Evolutionary conservation across 441 rosid genomes (phyloP), one percentile per base, ranked within the genome.

Genomic region (Adansonia madagascariensis): DNA sequence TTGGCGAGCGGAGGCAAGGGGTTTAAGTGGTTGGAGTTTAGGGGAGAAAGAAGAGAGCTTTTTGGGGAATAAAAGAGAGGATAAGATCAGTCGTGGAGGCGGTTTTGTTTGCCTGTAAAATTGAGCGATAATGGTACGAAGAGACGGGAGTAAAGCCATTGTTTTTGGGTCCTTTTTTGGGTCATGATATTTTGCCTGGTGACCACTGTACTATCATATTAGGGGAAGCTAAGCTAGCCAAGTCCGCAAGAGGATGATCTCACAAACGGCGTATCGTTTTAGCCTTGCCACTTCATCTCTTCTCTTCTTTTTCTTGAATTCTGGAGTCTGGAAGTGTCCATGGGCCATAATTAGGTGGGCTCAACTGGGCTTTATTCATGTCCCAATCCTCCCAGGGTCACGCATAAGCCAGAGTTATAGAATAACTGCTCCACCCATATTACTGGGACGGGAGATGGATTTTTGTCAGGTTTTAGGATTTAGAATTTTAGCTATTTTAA

Each of bases 91-190:
- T 20, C 17, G 67, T 2, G 73, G 46, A 70, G 60, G 57, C 1
- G 83, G 78, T 1, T 70, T 53, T 4, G 64, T 77, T 24, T 61
- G 82, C 3, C 81, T 75, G 83, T 77, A 80, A 78, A 92, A 75
- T 62, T 85, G 82, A 63, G 75, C 59, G 64, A 84, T 56, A 18
- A 84, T 61, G 53, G 82, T 75, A 61, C 88, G 93, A 64, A 89
- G 64, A 27, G 87, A 81, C 6, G 84, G 85, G 53, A 83, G 83
- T 31, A 79, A 67, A 65, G 81, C 80, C 89, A 86, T 86, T 46
- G 22, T 15, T 47, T 22, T 27, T 3, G 4, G 6, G 24, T 7
- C 10, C 20, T 35, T 35, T 35, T 35, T 35, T 35, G 39, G 3
- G 39, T 35, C 39, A 35, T 3, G 39, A 35, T 35, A 35, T 3